Percentiles rank a stretch among this genome's conserved stretches.
Conservation (phyloP, 202 grass and related monocot genomes). For the Cymbopogon flexuosus region DNA sequence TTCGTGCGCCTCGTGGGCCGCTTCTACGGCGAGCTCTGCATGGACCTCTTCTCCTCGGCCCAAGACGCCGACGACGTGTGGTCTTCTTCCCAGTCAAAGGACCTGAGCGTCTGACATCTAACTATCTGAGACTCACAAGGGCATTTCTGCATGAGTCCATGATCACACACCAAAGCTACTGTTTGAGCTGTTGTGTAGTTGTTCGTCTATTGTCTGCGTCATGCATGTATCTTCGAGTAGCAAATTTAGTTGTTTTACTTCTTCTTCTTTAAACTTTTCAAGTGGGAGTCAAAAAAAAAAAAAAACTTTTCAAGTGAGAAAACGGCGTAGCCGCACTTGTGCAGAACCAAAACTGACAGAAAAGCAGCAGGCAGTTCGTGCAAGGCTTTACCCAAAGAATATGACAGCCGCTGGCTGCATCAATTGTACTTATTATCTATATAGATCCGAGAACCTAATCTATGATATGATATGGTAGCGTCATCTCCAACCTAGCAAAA, state of each 20-base stretch:
- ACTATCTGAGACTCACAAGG: too few species aligned
- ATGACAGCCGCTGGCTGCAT: neutral
- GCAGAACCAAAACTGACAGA: neutral
- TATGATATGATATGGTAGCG: neutral
- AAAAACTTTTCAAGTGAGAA: neutral
- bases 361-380: neutral
- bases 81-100: neutral
- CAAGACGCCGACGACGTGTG: neutral
- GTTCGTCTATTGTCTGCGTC: neutral
- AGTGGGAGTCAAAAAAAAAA: too few species aligned
- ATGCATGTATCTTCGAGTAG: neutral
- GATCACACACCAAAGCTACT: neutral
- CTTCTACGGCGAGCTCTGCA: slow-evolving; percentile 84
- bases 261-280: too few species aligned
- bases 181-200: neutral
- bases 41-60: slow-evolving; percentile 57
- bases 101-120: neutral
- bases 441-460: neutral
- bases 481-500: neutral
- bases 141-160: neutral
- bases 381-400: neutral
- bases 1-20: slow-evolving; percentile 64
- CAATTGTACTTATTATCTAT: neutral
- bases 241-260: neutral
- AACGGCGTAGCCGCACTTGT: neutral